These are phyloP conservation scores for Pyrenula massariospora DNA, from an alignment of 495 filamentous ascomycete genomes.

Conservation along the genomic window DNA sequence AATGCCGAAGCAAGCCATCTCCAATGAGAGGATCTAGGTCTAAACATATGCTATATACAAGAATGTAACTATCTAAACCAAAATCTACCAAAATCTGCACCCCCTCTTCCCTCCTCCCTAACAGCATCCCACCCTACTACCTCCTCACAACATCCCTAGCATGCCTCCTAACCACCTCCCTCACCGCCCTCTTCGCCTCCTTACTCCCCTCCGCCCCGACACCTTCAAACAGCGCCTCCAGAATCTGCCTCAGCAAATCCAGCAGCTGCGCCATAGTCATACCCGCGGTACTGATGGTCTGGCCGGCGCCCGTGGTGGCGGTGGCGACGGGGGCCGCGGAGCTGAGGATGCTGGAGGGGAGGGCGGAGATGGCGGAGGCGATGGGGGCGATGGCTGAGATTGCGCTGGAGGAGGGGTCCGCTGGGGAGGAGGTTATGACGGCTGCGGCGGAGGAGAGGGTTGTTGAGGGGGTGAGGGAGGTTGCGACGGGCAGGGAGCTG, in stretches of 20 bases:
- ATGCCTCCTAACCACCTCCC: background rate
- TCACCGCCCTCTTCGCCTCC: background rate
- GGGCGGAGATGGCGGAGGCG: background rate
- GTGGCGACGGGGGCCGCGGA: slow-evolving; percentile 6
- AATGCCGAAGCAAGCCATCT: too few species aligned
- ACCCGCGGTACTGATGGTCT: background rate
- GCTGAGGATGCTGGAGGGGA: background rate
- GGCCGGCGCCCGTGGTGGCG: background rate
- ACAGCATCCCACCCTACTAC: background rate
- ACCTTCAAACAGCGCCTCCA: background rate
- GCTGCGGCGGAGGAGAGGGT: background rate
- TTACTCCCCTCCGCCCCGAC: background rate
- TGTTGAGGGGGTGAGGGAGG: background rate
- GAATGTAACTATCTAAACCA: too few species aligned
- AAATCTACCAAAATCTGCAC: too few species aligned
- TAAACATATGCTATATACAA: too few species aligned
- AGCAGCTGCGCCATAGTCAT: background rate
- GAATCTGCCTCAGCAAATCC: background rate
- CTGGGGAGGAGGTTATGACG: background rate
- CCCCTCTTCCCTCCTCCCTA: background rate
- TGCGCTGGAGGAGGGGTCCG: slow-evolving; percentile 1
- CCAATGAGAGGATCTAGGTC: too few species aligned
- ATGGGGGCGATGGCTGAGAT: slow-evolving; percentile 5
- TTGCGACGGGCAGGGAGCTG: slow-evolving; percentile 11
- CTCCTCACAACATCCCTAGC: background rate